Base-by-base conservation (phyloP, 768 basidiomycete species). In the Collybia mongolica region DNA sequence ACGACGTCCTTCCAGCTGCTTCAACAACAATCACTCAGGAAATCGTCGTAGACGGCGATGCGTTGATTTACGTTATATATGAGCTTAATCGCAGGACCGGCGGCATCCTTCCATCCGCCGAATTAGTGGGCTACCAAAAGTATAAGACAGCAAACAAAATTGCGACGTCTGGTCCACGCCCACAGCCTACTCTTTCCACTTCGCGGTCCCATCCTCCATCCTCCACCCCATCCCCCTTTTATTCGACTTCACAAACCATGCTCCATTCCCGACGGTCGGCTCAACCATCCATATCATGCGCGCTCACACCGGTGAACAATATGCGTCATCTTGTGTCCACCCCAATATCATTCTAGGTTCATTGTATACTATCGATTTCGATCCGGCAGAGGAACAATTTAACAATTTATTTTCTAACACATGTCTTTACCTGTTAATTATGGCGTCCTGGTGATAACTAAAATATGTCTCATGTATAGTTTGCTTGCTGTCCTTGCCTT, bases 21-120 rank as follows among this genome's bases (percentile, higher is more conserved):
- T 72, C 77, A 48, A 79, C 77, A n/a, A 75, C 65, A 39, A 74
- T 90, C 63, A 81, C 81, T 24, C 89, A 91, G 69, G 81, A 89
- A 69, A 70, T 91, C 57, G 71, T 82, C 49, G 76, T 82, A 49
- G 86, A 89, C 68, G 77, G 77, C 57, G 76, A 78, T 54, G 75
- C 81, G 15, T 69, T 88, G 45, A 77, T 88, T 46, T 79, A 77
- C 57, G 68, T 89, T 55, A 73, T 83, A 43, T 90, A 88, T 64
- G 80, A 86, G 56, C 70, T 90, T 57, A 82, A 86, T 59, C 80
- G 84, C 61, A 74, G 72, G 56, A 66, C 72, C 56, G 69, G 72
- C 29, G 72, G 72, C 52, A 62, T 66, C 48, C 69, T 75, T 66
- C 86, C 88, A 14, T 77, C 81, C 42, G 86, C 80, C 52, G 77